A percentile compares a stretch with the other conserved stretches of the same genome.
These are phyloP conservation scores for Coniochaeta hoffmannii DNA, from an alignment of 2,329 filamentous ascomycete species.

Conservation along the genomic window DNA sequence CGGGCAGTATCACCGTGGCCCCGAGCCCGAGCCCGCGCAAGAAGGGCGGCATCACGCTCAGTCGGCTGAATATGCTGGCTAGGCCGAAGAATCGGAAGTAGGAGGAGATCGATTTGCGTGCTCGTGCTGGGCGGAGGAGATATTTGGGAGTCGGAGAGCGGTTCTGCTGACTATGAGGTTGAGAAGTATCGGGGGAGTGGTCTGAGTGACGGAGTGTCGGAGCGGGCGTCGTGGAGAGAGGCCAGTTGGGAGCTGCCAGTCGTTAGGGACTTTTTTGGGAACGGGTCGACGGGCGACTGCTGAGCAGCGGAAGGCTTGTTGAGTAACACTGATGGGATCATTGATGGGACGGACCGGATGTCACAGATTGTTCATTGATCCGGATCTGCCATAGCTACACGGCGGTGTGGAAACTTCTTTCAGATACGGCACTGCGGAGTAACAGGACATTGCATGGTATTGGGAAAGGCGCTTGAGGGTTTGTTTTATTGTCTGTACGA, in stretches of 20 bases:
- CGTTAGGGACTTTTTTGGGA: too few relatives aligned
- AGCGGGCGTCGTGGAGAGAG: too few relatives aligned
- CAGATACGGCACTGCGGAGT: background rate
- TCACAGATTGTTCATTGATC: background rate
- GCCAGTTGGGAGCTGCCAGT: too few relatives aligned
- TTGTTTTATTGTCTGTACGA: background rate
- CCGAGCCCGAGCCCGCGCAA: slow-evolving; percentile 44
- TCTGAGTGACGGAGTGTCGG: too few relatives aligned
- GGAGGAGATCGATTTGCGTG: background rate
- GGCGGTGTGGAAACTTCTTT: background rate
- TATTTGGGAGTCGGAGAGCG: background rate
- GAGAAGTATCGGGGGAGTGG: too few relatives aligned
- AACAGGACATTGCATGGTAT: background rate
- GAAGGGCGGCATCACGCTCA: slow-evolving; percentile 44
- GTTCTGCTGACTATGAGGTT: too few relatives aligned
- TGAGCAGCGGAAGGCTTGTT: background rate
- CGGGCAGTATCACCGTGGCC: slow-evolving; percentile 5
- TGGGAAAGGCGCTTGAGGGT: background rate
- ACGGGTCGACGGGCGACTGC: too few relatives aligned
- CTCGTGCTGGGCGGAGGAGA: background rate
- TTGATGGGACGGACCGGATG: background rate
- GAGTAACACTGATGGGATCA: background rate
- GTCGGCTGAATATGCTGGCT: slow-evolving; percentile 54
- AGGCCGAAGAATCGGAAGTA: slow-evolving; percentile 48
- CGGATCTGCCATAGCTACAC: background rate